Evolutionary conservation across 1,139 yeast species (phyloP).

Genomic region (Nadsonia commutata): DNA sequence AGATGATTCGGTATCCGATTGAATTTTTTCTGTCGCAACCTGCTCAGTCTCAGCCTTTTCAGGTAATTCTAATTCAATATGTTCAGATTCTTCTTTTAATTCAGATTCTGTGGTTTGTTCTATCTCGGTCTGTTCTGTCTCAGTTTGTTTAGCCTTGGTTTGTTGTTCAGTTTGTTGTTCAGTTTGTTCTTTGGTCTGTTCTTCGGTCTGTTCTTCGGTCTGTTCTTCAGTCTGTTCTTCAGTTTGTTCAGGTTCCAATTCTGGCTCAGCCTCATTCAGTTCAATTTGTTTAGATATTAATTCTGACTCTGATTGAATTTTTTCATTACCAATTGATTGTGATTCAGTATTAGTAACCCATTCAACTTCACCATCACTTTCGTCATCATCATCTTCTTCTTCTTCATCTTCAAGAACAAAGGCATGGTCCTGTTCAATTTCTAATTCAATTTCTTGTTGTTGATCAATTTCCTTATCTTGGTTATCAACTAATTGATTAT

Average conservation of each 20-base stretch:
- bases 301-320: too few relatives aligned
- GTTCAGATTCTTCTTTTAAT: neutral
- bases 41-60: neutral
- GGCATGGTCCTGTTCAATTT: neutral
- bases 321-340: neutral
- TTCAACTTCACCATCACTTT: too few relatives aligned
- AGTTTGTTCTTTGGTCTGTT: neutral
- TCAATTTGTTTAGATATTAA: neutral
- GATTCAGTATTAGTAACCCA: too few relatives aligned
- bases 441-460: too few relatives aligned
- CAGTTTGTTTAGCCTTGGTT: neutral
- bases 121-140: neutral
- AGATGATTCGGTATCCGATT: neutral
- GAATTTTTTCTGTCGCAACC: neutral
- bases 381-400: conserved; percentile 1
- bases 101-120: neutral
- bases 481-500: neutral
- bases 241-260: neutral
- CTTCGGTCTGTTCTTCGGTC: neutral
- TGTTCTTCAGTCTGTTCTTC: conserved; percentile 1
- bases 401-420: neutral
- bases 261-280: conserved; percentile 1
- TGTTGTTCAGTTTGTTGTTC: neutral
- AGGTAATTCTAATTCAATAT: neutral
- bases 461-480: neutral